phyloP scores from a whole-genome alignment of 1,139 yeast genomes.

The Geotrichum bryndzae region DNA sequence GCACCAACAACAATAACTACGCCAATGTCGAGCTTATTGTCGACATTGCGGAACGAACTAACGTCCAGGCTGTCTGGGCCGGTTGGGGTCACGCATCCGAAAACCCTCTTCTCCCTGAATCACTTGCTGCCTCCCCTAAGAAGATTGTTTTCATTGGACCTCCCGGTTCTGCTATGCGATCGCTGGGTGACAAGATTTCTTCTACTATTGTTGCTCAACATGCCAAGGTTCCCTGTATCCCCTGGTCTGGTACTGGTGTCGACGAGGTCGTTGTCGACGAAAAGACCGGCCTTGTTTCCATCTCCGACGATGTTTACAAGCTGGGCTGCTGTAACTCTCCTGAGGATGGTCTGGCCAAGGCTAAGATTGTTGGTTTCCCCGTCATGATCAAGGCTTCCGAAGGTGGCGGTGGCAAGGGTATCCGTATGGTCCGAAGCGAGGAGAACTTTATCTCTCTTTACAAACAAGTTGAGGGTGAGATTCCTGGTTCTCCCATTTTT shows the following conservation, averaged over 20 bases:
- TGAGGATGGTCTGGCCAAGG: constrained; percentile 81
- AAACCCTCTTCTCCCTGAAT: constrained; percentile 90
- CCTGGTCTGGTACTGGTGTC: constrained; percentile 99
- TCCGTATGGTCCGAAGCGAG: constrained; percentile 81
- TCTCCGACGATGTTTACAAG: constrained; percentile 70
- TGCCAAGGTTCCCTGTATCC: constrained; percentile 95
- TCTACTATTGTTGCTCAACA: constrained; percentile 98
- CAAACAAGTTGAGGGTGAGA: constrained; percentile 87
- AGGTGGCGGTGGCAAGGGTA: constrained; percentile 99
- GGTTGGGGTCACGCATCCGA: constrained; percentile 99
- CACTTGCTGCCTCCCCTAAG: constrained; percentile 82
- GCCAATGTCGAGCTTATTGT: constrained; percentile 97
- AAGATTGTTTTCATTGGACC: constrained; percentile 93
- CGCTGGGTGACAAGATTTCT: constrained; percentile 96
- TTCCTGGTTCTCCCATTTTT: constrained; percentile 93
- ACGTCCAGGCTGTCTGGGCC: constrained; percentile 99
- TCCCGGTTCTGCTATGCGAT: constrained; percentile 97
- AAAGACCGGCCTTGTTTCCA: constrained; percentile 75
- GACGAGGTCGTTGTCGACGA: constrained; percentile 67
- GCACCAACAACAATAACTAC: constrained; percentile 94
- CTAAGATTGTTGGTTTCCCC: constrained; percentile 85
- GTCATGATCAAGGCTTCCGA: constrained; percentile 96
- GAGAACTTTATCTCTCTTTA: constrained; percentile 64
- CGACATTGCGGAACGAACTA: constrained; percentile 92
- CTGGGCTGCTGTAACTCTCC: constrained; percentile 84